Evolutionary conservation across 306 rosid genomes (phyloP).

Genomic region (Cyamopsis tetragonoloba): DNA sequence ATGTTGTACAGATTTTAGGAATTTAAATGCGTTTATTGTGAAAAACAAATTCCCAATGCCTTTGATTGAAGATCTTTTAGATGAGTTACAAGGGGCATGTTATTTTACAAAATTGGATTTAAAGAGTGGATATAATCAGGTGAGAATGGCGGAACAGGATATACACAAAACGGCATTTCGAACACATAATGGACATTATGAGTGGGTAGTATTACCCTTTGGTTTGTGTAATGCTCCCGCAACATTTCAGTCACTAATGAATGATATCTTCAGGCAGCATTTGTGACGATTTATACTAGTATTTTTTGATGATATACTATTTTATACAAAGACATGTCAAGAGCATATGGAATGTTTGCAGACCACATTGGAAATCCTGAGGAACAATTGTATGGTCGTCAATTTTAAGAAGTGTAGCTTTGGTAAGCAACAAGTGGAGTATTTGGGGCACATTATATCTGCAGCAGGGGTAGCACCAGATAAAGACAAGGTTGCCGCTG

Average conservation of each 20-base stretch:
- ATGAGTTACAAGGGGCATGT: neutral
- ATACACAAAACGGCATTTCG: neutral
- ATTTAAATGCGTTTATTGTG: too few species aligned
- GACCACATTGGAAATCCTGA: too few species aligned
- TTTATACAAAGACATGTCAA: neutral
- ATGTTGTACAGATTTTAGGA: too few species aligned
- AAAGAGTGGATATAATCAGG: neutral
- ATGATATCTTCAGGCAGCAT: neutral
- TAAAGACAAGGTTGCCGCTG: too few species aligned
- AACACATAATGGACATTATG: neutral
- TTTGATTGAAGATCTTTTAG: too few species aligned
- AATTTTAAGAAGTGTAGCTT: too few species aligned
- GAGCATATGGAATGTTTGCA: too few species aligned
- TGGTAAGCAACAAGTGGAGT: too few species aligned
- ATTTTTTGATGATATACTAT: neutral
- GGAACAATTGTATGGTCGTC: too few species aligned
- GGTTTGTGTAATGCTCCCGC: neutral
- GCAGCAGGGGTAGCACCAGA: too few species aligned
- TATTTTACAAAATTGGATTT: neutral
- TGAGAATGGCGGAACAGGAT: neutral
- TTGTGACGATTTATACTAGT: neutral
- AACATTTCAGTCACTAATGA: neutral
- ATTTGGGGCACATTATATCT: too few species aligned
- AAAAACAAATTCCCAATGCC: too few species aligned
- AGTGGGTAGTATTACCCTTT: neutral